These are phyloP conservation scores for Vitis hybrid DNA, from an alignment of 177 flowering plant genomes.

Conservation along the genomic window DNA sequence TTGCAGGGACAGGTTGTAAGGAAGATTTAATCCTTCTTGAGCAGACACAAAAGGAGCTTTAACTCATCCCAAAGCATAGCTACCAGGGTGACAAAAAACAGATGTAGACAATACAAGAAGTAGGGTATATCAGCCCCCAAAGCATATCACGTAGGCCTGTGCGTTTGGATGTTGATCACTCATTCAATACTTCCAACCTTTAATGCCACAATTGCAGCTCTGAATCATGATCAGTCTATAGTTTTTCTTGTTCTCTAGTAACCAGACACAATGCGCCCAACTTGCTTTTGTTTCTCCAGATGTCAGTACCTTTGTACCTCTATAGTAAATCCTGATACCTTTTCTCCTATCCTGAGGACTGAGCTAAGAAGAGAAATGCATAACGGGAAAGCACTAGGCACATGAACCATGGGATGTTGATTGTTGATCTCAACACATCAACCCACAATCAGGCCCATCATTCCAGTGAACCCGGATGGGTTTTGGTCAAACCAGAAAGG, in stretches of 20 bases:
- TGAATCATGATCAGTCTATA: constrained; percentile 3
- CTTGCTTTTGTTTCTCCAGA: constrained; percentile 1
- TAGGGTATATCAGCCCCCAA: background rate
- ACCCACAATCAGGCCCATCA: no score
- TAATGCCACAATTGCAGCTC: background rate
- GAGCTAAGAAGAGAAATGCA: background rate
- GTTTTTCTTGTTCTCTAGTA: constrained; percentile 20
- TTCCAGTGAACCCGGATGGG: no score
- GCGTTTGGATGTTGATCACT: background rate
- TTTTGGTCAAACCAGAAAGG: no score
- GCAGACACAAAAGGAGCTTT: constrained; percentile 18
- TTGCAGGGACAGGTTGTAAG: constrained; percentile 9
- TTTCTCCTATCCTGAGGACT: background rate
- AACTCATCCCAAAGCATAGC: constrained; percentile 20
- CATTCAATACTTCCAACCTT: background rate
- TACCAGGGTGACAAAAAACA: constrained; percentile 5
- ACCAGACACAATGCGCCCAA: constrained; percentile 15
- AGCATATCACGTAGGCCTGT: background rate
- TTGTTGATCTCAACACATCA: background rate
- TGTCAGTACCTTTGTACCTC: background rate
- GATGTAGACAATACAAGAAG: constrained; percentile 1
- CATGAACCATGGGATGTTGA: background rate
- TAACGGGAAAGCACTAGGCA: background rate
- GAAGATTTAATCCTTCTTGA: constrained; percentile 6
- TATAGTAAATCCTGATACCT: background rate